A percentile compares a stretch with the other conserved stretches of the same genome.
These are phyloP conservation scores for Ustilago bromivora DNA, from an alignment of 1,284 basidiomycete species.

Conservation along the genomic window DNA sequence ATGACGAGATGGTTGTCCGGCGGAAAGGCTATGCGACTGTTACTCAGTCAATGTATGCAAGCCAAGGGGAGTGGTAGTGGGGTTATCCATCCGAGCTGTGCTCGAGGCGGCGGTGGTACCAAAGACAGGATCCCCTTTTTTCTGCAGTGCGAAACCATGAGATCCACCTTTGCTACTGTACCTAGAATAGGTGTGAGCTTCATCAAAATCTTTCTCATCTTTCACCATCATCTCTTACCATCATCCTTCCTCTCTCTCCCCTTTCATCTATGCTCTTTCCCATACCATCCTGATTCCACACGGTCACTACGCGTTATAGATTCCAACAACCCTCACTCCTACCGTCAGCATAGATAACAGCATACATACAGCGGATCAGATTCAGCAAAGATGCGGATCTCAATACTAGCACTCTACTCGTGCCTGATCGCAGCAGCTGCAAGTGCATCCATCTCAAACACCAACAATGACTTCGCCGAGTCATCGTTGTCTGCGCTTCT, in stretches of 20 bases:
- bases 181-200: background rate
- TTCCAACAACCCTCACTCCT: background rate
- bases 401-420: conserved; percentile 17
- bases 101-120: background rate
- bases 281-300: background rate
- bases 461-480: conserved; percentile 2
- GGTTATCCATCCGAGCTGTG: background rate
- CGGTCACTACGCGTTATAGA: background rate
- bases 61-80: background rate
- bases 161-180: background rate
- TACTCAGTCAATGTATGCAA: background rate
- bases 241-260: background rate
- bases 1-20: background rate
- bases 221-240: background rate
- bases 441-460: conserved; percentile 15
- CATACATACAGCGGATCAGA: background rate
- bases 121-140: background rate
- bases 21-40: conserved; percentile 1
- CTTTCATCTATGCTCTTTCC: background rate
- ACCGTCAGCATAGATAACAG: background rate
- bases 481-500: conserved; percentile 11
- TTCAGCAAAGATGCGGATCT: conserved; percentile 17
- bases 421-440: conserved; percentile 24
- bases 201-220: background rate
- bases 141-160: background rate